Conservation (phyloP, 2,329 filamentous ascomycete species). For the Lasiodiplodia theobromae region DNA sequence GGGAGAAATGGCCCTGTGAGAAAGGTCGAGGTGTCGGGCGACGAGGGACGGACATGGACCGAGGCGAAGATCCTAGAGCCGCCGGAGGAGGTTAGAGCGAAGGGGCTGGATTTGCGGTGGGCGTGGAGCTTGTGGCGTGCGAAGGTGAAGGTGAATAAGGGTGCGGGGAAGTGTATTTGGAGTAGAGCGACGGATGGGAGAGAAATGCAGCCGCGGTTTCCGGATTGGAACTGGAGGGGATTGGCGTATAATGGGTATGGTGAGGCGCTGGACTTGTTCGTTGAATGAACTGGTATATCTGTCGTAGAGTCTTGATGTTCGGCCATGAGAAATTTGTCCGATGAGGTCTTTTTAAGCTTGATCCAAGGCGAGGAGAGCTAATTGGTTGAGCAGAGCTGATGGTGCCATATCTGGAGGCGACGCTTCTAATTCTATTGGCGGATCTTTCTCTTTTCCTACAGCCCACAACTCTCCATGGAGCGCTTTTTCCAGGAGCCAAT, state of each 20-base stretch:
- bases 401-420: background rate
- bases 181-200: conserved; percentile 64
- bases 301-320: background rate
- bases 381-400: background rate
- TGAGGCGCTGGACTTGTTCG: conserved; percentile 57
- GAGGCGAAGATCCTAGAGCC: conserved; percentile 50
- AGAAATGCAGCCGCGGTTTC: conserved; percentile 57
- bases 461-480: background rate
- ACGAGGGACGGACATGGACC: conserved; percentile 58
- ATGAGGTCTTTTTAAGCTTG: background rate
- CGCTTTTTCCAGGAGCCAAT: background rate
- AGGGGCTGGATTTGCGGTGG: conserved; percentile 54
- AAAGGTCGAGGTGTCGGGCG: conserved; percentile 60
- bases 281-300: conserved; percentile 40
- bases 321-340: background rate
- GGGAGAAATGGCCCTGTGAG: conserved; percentile 61
- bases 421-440: background rate
- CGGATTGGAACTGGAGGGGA: conserved; percentile 65
- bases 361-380: background rate
- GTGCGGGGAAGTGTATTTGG: conserved; percentile 53
- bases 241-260: conserved; percentile 69
- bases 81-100: conserved; percentile 2
- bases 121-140: conserved; percentile 64
- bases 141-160: conserved; percentile 51
- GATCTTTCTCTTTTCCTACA: background rate